Percentiles rank a stretch among this genome's conserved stretches.
Conservation (phyloP, 2,329 filamentous ascomycete genomes). For the Tympanopsis confertula region DNA sequence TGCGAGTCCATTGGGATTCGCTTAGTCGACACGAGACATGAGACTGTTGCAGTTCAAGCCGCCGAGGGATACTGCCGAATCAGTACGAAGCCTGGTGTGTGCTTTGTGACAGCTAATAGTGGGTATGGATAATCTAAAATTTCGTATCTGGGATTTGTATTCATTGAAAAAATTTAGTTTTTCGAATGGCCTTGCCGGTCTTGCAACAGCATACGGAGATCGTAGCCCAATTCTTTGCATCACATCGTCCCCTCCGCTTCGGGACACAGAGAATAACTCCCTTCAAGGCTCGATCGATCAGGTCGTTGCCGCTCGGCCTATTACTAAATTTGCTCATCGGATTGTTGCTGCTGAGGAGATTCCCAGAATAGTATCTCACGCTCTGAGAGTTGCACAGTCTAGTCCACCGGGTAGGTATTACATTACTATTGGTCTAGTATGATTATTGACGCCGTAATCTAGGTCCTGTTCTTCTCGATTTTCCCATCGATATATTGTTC, state of each 20-base stretch:
- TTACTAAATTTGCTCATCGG: constrained; percentile 32
- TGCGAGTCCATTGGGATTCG: constrained; percentile 24
- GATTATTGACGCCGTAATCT: constrained; percentile 23
- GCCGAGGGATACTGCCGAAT: constrained; percentile 31
- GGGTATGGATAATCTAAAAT: constrained; percentile 16
- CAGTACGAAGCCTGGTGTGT: constrained; percentile 27
- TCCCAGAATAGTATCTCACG: constrained; percentile 28
- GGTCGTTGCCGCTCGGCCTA: constrained; percentile 25
- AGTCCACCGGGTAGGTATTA: constrained; percentile 26
- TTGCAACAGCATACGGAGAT: constrained; percentile 31
- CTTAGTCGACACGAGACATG: constrained; percentile 31
- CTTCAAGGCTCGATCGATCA: constrained; percentile 33
- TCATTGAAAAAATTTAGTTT: constrained; percentile 19
- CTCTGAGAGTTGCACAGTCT: constrained; percentile 22
- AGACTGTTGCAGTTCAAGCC: constrained; percentile 32
- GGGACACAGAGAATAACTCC: constrained; percentile 30
- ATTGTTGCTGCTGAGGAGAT: constrained; percentile 29
- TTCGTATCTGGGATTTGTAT: neutral
- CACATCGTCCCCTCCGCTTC: constrained; percentile 27
- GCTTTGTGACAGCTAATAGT: constrained; percentile 33
- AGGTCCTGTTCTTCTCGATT: constrained; percentile 24
- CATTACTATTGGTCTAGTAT: no score
- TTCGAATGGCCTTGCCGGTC: constrained; percentile 28
- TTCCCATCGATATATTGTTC: no score
- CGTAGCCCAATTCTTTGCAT: constrained; percentile 29